Base-by-base conservation (phyloP, 2,329 filamentous ascomycete genomes). In the Geosmithia flava region DNA sequence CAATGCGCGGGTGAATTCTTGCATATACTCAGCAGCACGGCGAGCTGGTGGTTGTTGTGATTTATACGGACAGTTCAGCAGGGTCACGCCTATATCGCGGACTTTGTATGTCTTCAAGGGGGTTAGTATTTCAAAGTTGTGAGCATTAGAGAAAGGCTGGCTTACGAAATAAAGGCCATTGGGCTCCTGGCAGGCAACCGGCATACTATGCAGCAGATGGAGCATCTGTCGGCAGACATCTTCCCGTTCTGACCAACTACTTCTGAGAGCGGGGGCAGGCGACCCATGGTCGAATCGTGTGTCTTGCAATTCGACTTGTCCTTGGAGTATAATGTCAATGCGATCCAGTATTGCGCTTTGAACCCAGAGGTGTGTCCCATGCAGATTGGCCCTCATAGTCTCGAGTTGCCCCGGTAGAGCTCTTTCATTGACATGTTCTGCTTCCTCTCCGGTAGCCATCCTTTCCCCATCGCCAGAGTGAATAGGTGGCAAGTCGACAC, bases 331-430 rank as follows among this genome's bases (percentile, higher is more conserved):
- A 3, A 54, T 47, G 15, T 65, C 63, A 3, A 66, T 51, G 46
- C 62, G 61, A 37, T 67, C 64, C 2, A 63, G 52, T 0, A 65
- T 52, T 6, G 59, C 54, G 40, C 57, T 64, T 50, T 67, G 64
- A 7, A 65, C 54, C 63, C 63, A 67, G 1, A 67, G 50, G 48
- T 66, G 64, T 0, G 62, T 66, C 7, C 61, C 59, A 39, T 67
- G 62, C 1, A 67, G 50, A 20, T 66, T 65, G 0, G 59, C 61
- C 4, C 64, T 51, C 49, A 62, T 59, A 1, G 61, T 53, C 44
- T 60, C 54, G 19, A 50, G 48, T 43, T 56, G 58, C 0, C 50
- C 53, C 7, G n/a, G 53, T 15, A 27, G 20, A 7, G 20, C 17
- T 10, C n/a, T 45, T 4, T 7, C 44, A 45, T 27, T 16, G n/a